Conservation (phyloP, 2,329 filamentous ascomycete species). For the Graphilbum fragrans region DNA sequence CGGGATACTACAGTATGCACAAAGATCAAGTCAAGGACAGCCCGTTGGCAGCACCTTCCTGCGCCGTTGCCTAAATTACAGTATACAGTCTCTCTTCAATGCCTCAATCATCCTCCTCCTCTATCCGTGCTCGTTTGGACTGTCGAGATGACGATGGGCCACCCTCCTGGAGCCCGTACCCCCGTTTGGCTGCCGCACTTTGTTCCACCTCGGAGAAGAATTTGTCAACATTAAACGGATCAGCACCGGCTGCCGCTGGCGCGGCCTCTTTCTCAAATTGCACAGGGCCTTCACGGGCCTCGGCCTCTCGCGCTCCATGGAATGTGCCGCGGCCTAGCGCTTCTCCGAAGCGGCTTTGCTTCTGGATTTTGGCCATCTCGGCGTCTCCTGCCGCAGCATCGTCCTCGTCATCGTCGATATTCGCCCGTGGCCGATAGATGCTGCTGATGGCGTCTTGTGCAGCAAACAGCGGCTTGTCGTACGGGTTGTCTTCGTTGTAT, state of each 20-base stretch:
- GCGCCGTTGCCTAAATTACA: too few relatives aligned
- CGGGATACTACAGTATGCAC: too few relatives aligned
- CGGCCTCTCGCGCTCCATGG: constrained; percentile 71
- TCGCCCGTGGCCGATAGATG: constrained; percentile 75
- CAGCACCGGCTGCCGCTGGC: constrained; percentile 21
- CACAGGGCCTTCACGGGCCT: constrained; percentile 82
- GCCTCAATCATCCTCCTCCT: constrained; percentile 43
- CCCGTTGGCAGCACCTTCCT: too few relatives aligned
- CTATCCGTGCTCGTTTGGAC: constrained; percentile 65
- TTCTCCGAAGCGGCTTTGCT: constrained; percentile 71
- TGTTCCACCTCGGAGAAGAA: constrained; percentile 75
- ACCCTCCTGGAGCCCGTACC: constrained; percentile 62
- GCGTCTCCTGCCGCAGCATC: constrained; percentile 67
- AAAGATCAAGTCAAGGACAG: too few relatives aligned
- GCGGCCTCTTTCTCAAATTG: constrained; percentile 78
- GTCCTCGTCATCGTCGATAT: constrained; percentile 66
- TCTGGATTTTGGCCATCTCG: constrained; percentile 81
- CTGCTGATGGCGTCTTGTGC: constrained; percentile 89
- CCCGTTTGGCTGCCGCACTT: constrained; percentile 49
- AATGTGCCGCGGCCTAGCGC: constrained; percentile 84
- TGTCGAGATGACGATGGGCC: constrained; percentile 33
- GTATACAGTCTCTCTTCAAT: too few relatives aligned
- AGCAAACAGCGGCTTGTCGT: constrained; percentile 94
- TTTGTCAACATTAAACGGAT: constrained; percentile 90
- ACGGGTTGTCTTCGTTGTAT: constrained; percentile 95